Evolutionary conservation across 2,329 filamentous ascomycete species (phyloP), one percentile per base, ranked within the genome.

Genomic region (Apiospora rasikravindrae): DNA sequence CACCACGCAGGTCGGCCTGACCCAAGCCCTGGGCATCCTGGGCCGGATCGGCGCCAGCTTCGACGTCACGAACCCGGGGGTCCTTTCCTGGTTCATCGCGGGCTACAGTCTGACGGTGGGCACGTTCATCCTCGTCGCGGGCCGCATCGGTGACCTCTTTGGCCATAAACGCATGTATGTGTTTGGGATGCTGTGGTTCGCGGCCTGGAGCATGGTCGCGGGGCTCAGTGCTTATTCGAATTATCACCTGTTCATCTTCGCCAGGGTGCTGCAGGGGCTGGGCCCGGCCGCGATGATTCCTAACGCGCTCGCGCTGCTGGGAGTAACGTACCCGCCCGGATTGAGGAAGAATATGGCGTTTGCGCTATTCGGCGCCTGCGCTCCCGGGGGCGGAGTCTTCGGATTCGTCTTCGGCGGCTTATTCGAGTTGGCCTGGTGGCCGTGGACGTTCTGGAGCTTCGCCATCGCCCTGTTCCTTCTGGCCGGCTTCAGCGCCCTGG

Each of bases 281-380:
- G 89, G 88, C 0, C 86, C 88, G 0, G 86, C 88, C 0, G 83
- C 91, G 53, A 75, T 85, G 61, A 78, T 91, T n/a, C 88, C 89
- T 0, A 91, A 90, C 75, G 86, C 81, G 1, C 80, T 91, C 47
- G 89, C 88, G 1, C 82, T 91, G 19, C 78, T 91, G 6, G 88
- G 89, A 3, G 81, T 82, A 0, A 83, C 84, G 1, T 91, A 91
- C 75, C 78, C 81, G 1, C 77, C 78, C 0, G 81, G 82, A 1
- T 71, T 72, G 19, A 78, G 78, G 22, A 81, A 83, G 74, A 76
- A 78, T 13, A 80, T 82, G 77, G 77, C 80, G 0, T 81, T 83
- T 64, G 77, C 78, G 64, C 42, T 82, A 19, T 83, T 83, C 73
- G 81, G 80, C n/a, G 82, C 79, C 37, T 78, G 74, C 16, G 81